Conservation (phyloP, 1,139 yeast species). For the Arxiozyma slooffiae region DNA sequence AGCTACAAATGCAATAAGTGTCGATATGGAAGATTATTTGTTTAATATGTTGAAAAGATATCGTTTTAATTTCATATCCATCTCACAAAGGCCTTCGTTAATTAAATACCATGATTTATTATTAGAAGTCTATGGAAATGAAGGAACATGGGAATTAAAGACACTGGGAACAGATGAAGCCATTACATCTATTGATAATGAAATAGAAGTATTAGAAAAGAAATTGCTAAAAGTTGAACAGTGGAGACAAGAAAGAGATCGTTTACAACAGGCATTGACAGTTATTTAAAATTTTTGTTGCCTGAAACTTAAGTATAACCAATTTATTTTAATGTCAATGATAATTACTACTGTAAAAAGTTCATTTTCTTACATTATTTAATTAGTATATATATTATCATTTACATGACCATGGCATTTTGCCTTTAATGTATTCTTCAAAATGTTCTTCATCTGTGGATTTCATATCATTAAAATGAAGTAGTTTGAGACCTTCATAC, state of each 20-base stretch:
- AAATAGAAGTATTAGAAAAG: conserved; percentile 49
- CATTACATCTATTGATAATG: conserved; percentile 52
- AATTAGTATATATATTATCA: neutral
- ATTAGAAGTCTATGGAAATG: conserved; percentile 49
- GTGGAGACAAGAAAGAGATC: conserved; percentile 44
- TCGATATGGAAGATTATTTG: conserved; percentile 82
- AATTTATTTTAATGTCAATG: neutral
- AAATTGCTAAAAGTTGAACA: conserved; percentile 44
- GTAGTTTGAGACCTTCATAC: conserved; percentile 32
- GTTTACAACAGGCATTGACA: conserved; percentile 20
- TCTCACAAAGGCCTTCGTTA: conserved; percentile 77
- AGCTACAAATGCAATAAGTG: conserved; percentile 85
- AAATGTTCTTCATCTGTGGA: conserved; percentile 17
- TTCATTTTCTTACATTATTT: neutral
- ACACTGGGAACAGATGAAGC: conserved; percentile 51
- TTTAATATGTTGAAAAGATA: conserved; percentile 66
- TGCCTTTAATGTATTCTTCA: conserved; percentile 14
- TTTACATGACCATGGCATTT: conserved; percentile 26
- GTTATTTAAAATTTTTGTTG: conserved; percentile 8
- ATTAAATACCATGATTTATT: conserved; percentile 74
- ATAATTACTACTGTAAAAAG: neutral
- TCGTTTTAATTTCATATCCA: conserved; percentile 70
- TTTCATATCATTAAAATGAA: conserved; percentile 7
- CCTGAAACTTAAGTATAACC: neutral
- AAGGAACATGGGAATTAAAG: conserved; percentile 42